Evolutionary conservation across 345 rosid species (phyloP), one percentile per base, ranked within the genome.

Genomic region (Eucalyptus cloeziana): DNA sequence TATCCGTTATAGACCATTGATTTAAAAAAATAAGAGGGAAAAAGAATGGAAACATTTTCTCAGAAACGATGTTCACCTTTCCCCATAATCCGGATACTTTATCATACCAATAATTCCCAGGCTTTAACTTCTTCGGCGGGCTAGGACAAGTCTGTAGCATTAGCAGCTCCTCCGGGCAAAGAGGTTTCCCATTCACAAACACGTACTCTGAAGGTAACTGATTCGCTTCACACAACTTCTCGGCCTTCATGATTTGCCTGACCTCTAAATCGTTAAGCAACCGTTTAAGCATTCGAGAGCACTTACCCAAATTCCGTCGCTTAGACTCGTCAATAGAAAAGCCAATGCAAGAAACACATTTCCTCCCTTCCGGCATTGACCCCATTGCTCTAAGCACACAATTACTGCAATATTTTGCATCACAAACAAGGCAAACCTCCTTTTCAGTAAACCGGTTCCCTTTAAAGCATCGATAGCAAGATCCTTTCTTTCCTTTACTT

Each of bases 301-400:
- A 96, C 89, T 96, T 98, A 49, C 99, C 99, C 90, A 98, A 93
- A 86, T 87, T 94, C 87, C 92, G 93, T 27, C 99, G 90, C 90
- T 95, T 96, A 0, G 95, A 92, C 91, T 98, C 99, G 44, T 96
- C 97, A 64, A 98, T 96, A 1, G 99, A 95, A 90, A 87, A 95
- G 16, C 98, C 97, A 19, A 98, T 98, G 89, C 99, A 98, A 85
- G 95, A 92, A 87, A 98, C 98, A 60, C 99, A 98, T 89, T 98
- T 98, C 94, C 99, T 95, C 88, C 99, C 99, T 95, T 98, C 99
- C 4, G 99, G 99, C 99, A 98, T 98, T 8, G 99, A 98, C 30
- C 99, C 99, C 99, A 98, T 97, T n/a, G 99, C 99, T 89, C 99
- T 92, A 91, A 98, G 99, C 52, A 98, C 99, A 60, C 99, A 98